phyloP scores from a whole-genome alignment of 2,329 filamentous ascomycete species.

The Hymenoscyphus infarciens region DNA sequence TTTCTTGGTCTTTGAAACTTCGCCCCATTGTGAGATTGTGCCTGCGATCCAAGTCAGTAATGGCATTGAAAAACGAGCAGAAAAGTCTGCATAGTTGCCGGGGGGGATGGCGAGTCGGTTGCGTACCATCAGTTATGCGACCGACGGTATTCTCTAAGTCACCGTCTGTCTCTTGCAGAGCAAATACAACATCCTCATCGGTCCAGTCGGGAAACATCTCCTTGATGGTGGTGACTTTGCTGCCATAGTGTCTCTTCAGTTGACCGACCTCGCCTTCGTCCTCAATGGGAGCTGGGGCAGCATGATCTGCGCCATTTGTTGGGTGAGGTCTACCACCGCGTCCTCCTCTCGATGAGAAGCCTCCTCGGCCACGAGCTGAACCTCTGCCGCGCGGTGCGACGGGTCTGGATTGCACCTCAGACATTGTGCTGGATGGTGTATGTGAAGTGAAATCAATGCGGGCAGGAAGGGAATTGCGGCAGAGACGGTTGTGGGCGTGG shows the following conservation, averaged over 20 bases:
- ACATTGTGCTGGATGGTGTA: conserved; percentile 56
- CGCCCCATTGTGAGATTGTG: conserved; percentile 77
- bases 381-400: conserved; percentile 84
- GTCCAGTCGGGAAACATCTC: conserved; percentile 96
- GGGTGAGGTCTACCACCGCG: conserved; percentile 61
- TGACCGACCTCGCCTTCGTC: conserved; percentile 89
- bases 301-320: conserved; percentile 64
- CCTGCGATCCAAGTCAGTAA: conserved; percentile 45
- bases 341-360: conserved; percentile 65
- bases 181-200: conserved; percentile 89
- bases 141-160: conserved; percentile 72
- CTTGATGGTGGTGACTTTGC: conserved; percentile 76
- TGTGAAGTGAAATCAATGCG: conserved; percentile 24
- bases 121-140: conserved; percentile 73
- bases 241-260: conserved; percentile 84
- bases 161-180: conserved; percentile 82
- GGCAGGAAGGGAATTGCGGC: conserved; percentile 20
- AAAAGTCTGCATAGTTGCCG: neutral
- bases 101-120: neutral
- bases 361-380: conserved; percentile 77
- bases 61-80: neutral
- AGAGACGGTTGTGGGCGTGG: conserved; percentile 5
- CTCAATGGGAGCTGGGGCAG: conserved; percentile 59
- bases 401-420: conserved; percentile 86
- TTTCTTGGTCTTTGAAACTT: conserved; percentile 79